Percentiles rank a stretch among this genome's conserved stretches.
phyloP scores from a whole-genome alignment of 345 rosid species.

The Pistacia integerrima region DNA sequence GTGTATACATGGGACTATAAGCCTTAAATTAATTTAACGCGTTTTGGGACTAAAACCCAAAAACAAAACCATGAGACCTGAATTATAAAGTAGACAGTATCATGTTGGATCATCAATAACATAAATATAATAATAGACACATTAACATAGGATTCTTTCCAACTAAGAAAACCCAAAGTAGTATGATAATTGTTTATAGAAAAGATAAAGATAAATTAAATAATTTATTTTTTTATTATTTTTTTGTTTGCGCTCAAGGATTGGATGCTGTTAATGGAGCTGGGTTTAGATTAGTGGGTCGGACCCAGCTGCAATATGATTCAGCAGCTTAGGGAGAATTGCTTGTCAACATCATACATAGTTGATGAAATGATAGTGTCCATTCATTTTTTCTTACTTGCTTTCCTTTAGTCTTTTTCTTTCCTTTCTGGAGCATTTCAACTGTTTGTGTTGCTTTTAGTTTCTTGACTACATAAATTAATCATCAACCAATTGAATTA shows the following conservation, averaged over 20 bases:
- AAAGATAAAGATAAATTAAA: too few relatives aligned
- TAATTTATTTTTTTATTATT: too few relatives aligned
- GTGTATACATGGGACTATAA: too few relatives aligned
- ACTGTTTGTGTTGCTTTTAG: neutral
- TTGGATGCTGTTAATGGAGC: neutral
- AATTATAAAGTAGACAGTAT: too few relatives aligned
- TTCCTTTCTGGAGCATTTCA: neutral
- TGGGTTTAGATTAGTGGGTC: neutral
- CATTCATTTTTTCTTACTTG: slow-evolving; percentile 10
- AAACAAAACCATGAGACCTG: too few relatives aligned
- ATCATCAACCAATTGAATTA: neutral
- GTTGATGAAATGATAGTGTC: slow-evolving; percentile 20
- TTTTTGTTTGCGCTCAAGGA: neutral
- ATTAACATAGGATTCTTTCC: too few relatives aligned
- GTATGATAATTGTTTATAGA: too few relatives aligned
- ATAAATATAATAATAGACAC: too few relatives aligned
- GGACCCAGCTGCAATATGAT: slow-evolving; percentile 13
- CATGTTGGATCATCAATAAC: too few relatives aligned
- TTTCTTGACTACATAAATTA: neutral
- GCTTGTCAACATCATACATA: slow-evolving; percentile 28
- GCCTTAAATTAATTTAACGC: too few relatives aligned
- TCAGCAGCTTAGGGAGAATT: slow-evolving; percentile 4
- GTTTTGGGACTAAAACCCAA: too few relatives aligned
- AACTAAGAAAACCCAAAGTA: too few relatives aligned
- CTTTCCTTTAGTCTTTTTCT: neutral